phyloP scores from a whole-genome alignment of 2,329 filamentous ascomycete genomes.

The Colletotrichum gigasporum region DNA sequence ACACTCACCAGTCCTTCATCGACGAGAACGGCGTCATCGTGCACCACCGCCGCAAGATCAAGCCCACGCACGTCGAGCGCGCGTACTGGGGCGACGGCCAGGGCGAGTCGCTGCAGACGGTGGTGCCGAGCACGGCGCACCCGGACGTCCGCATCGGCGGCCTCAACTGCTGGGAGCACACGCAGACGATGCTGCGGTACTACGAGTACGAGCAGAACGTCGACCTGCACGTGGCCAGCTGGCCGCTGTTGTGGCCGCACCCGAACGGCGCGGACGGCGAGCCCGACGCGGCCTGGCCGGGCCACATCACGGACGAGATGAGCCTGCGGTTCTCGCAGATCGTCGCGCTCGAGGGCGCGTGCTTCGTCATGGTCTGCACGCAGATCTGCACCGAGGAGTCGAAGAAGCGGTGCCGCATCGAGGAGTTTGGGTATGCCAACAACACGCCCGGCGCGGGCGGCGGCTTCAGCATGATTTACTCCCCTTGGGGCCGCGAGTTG shows the following conservation, averaged over 20 bases:
- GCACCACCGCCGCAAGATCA: constrained; percentile 59
- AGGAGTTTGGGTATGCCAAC: constrained; percentile 29
- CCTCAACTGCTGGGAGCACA: constrained; percentile 66
- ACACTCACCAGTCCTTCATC: constrained; percentile 55
- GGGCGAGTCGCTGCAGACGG: constrained; percentile 63
- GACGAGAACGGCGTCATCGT: constrained; percentile 54
- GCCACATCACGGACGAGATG: constrained; percentile 46
- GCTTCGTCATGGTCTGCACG: constrained; percentile 51
- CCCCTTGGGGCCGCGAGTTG: constrained; percentile 41
- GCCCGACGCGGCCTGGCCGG: constrained; percentile 45
- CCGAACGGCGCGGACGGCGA: constrained; percentile 35
- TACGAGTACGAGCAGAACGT: constrained; percentile 40
- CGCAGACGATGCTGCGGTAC: constrained; percentile 30
- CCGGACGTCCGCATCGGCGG: constrained; percentile 60
- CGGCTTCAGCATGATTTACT: constrained; percentile 43
- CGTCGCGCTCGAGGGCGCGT: constrained; percentile 54
- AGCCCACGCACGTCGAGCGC: constrained; percentile 59
- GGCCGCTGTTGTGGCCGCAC: constrained; percentile 41
- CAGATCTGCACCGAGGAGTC: constrained; percentile 52
- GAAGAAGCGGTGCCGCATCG: constrained; percentile 33
- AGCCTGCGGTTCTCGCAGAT: constrained; percentile 49
- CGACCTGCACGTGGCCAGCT: constrained; percentile 41
- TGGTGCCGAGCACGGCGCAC: constrained; percentile 51
- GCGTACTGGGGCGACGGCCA: constrained; percentile 64
- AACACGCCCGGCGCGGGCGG: constrained; percentile 33